Evolutionary conservation across 23 red algal species (phyloP).

Genomic region (Gracilaria gracilis): DNA sequence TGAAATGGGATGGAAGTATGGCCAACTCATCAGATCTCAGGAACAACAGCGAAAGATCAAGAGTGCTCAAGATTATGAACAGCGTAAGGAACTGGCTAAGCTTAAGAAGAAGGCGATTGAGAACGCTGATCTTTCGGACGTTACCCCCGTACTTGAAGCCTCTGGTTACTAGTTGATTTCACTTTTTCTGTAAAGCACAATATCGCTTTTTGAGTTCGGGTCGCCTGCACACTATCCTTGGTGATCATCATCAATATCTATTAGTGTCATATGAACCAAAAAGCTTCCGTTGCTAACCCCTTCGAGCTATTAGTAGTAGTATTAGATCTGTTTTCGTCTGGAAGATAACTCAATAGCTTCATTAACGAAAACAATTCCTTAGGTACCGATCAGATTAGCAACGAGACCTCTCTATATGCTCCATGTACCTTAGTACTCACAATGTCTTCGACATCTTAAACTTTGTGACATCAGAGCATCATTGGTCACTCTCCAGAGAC

Average conservation of each 20-base stretch:
- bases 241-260: not conserved
- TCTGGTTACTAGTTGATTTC: conserved; percentile 70
- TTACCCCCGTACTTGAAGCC: conserved; percentile 69
- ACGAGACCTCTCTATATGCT: too few relatives aligned
- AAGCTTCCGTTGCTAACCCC: too few relatives aligned
- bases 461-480: too few relatives aligned
- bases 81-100: conserved; percentile 79
- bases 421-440: too few relatives aligned
- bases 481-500: too few relatives aligned
- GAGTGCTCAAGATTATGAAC: conserved; percentile 77
- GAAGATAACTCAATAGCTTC: too few relatives aligned
- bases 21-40: conserved; percentile 79
- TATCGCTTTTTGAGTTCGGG: not conserved
- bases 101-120: conserved; percentile 73
- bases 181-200: not conserved
- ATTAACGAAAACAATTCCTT: too few relatives aligned
- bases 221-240: not conserved
- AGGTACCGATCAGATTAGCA: too few relatives aligned
- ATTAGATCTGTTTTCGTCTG: too few relatives aligned
- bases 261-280: too few relatives aligned
- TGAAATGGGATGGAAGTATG: conserved; percentile 98
- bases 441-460: too few relatives aligned
- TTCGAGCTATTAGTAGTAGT: too few relatives aligned
- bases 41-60: conserved; percentile 91
- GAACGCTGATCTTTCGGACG: conserved; percentile 70